These are phyloP conservation scores for Cymbidium sinense DNA, from an alignment of 106 monocot genomes.

Conservation along the genomic window DNA sequence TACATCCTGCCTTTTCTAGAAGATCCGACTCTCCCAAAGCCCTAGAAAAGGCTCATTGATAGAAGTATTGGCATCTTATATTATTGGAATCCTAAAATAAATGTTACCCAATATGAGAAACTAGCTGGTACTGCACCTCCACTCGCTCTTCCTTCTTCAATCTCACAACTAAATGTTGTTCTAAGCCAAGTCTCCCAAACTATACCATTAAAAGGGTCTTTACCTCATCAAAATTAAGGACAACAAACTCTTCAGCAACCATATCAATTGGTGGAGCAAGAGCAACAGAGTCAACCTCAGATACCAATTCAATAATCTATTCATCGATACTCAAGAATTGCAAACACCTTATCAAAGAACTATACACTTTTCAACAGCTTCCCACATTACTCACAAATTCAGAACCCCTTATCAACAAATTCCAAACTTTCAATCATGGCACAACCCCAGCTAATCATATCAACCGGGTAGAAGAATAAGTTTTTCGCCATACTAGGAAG, in stretches of 20 bases:
- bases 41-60: slow-evolving; percentile 57
- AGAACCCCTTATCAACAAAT: slow-evolving; percentile 22
- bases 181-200: neutral
- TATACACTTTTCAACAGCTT: slow-evolving; percentile 12
- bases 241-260: slow-evolving; percentile 25
- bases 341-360: slow-evolving; percentile 20
- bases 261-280: slow-evolving; percentile 17
- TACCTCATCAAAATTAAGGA: slow-evolving; percentile 13
- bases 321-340: slow-evolving; percentile 19
- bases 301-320: slow-evolving; percentile 1
- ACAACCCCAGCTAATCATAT: slow-evolving; percentile 15
- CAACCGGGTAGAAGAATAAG: slow-evolving; percentile 18
- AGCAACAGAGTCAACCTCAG: slow-evolving; percentile 15
- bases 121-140: slow-evolving; percentile 25
- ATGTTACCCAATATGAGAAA: slow-evolving; percentile 48
- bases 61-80: slow-evolving; percentile 39
- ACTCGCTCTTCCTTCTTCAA: slow-evolving; percentile 26
- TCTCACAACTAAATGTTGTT: slow-evolving; percentile 8
- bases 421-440: slow-evolving; percentile 15
- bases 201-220: slow-evolving; percentile 14
- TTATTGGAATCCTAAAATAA: slow-evolving; percentile 68
- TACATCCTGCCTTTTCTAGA: slow-evolving; percentile 41
- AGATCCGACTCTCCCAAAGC: slow-evolving; percentile 54
- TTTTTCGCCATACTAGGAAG: slow-evolving; percentile 14
- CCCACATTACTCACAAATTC: slow-evolving; percentile 11